Base-by-base conservation (phyloP, 2,329 filamentous ascomycete genomes). In the Tolypocladium tundrense region DNA sequence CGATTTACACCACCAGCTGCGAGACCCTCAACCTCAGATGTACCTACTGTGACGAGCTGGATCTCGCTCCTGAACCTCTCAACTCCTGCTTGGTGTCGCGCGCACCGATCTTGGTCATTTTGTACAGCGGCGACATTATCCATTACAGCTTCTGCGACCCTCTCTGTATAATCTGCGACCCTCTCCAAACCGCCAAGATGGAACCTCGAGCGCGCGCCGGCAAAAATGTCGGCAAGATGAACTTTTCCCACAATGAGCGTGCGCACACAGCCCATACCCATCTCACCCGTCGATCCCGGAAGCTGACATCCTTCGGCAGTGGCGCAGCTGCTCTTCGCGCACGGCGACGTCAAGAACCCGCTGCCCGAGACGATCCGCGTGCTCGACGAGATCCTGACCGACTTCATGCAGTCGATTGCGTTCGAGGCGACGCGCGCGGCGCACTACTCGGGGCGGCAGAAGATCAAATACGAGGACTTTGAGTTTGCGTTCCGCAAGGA, bases 391-490 rank as follows among this genome's bases (percentile, higher is more conserved):
- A 93, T 97, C 65, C 85, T 96, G 60, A 96, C 92, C 61, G 94
- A 97, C 77, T 97, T 96, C 78, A 90, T 97, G 70, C 91, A 96
- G 70, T 91, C 94, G 71, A 87, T 94, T 57, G 93, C 90, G 74
- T 94, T 96, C 76, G 88, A 91, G 69, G 93, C 94, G 4, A 90
- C 91, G 5, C 85, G 90, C 51, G 87, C 88, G 56, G 94, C 94
- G 0, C 86, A 90, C 71, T 90, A 96, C 73, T 86, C 89, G 2
- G 88, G 91, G 0, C 88, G 94, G 2, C 90, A 96, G 67, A 99
- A 99, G 76, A 91, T 99, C 75, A 99, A 99, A 73, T 90, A 96
- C 67, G 93, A 97, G 68, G 94, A 99, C 73, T 96, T 99, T 76
- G 91, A 95, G 68, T 99, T 96, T 73, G 91, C 91, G 43, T 84